These are phyloP conservation scores for Rubus parviflorus DNA, from an alignment of 306 rosid genomes.

Conservation along the genomic window DNA sequence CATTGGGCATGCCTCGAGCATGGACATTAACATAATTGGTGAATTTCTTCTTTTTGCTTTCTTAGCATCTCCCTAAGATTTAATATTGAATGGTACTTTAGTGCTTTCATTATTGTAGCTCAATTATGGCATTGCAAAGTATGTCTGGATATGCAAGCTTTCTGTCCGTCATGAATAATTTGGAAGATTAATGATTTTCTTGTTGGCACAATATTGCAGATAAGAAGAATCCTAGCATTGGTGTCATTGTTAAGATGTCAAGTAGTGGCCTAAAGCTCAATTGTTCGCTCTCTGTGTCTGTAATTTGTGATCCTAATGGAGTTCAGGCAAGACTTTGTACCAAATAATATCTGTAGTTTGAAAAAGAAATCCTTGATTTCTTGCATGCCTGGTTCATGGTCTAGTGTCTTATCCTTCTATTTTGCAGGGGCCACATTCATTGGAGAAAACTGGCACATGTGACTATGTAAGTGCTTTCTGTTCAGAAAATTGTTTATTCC, in stretches of 20 bases:
- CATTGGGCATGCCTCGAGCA: conserved; percentile 58
- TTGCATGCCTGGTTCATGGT: conserved; percentile 18
- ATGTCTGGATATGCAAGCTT: background rate
- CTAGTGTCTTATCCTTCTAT: conserved; percentile 31
- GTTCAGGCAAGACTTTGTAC: conserved; percentile 54
- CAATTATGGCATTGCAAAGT: conserved; percentile 8
- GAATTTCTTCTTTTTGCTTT: conserved; percentile 23
- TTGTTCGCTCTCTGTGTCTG: conserved; percentile 87
- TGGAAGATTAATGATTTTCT: conserved; percentile 23
- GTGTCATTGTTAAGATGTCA: conserved; percentile 82
- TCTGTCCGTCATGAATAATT: conserved; percentile 18
- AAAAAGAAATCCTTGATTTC: conserved; percentile 20
- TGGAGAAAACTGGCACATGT: conserved; percentile 67
- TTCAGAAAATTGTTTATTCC: background rate
- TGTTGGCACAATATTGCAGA: conserved; percentile 49
- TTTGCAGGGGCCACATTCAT: conserved; percentile 57
- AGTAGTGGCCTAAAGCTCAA: conserved; percentile 45
- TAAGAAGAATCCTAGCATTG: conserved; percentile 64
- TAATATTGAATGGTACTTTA: conserved; percentile 10
- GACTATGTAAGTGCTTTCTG: conserved; percentile 68
- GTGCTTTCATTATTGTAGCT: conserved; percentile 21
- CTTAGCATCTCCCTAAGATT: conserved; percentile 14
- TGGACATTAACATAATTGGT: conserved; percentile 64
- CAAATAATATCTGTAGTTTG: conserved; percentile 8
- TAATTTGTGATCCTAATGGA: conserved; percentile 63